Conservation (phyloP, 1,284 basidiomycete genomes). For the Naganishia sp. region DNA sequence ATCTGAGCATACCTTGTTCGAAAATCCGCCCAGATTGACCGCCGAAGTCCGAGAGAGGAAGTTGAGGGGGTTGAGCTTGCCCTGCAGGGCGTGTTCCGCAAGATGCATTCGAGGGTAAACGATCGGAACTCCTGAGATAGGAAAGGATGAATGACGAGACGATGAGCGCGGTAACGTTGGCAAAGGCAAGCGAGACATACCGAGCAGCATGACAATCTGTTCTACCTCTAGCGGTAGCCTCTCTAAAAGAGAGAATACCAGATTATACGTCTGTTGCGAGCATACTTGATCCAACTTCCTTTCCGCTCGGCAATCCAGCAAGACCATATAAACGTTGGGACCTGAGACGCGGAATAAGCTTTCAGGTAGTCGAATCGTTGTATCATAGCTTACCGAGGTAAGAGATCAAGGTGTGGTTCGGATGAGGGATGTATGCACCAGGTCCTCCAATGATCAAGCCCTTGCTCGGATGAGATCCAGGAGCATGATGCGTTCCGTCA, state of each 20-base stretch:
- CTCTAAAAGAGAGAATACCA: conserved; percentile 65
- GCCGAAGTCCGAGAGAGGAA: conserved; percentile 66
- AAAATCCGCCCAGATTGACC: conserved; percentile 69
- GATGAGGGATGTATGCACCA: conserved; percentile 75
- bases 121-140: conserved; percentile 59
- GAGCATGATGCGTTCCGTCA: conserved; percentile 69
- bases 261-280: conserved; percentile 68
- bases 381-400: conserved; percentile 40
- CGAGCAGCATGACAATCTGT: conserved; percentile 78
- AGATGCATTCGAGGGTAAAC: conserved; percentile 94
- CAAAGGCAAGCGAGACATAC: conserved; percentile 49
- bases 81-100: conserved; percentile 66
- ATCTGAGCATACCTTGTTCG: conserved; percentile 61
- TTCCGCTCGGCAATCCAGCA: conserved; percentile 89
- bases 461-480: conserved; percentile 64
- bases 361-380: conserved; percentile 40
- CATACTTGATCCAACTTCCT: conserved; percentile 77
- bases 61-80: conserved; percentile 78
- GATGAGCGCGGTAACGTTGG: neutral
- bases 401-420: conserved; percentile 76
- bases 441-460: conserved; percentile 70
- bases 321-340: conserved; percentile 68
- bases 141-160: neutral
- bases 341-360: conserved; percentile 50
- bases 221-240: conserved; percentile 66